Evolutionary conservation across 192 early-diverging fungal genomes (phyloP), one percentile per base, ranked within the genome.

Genomic region (Kickxella alabastrina): DNA sequence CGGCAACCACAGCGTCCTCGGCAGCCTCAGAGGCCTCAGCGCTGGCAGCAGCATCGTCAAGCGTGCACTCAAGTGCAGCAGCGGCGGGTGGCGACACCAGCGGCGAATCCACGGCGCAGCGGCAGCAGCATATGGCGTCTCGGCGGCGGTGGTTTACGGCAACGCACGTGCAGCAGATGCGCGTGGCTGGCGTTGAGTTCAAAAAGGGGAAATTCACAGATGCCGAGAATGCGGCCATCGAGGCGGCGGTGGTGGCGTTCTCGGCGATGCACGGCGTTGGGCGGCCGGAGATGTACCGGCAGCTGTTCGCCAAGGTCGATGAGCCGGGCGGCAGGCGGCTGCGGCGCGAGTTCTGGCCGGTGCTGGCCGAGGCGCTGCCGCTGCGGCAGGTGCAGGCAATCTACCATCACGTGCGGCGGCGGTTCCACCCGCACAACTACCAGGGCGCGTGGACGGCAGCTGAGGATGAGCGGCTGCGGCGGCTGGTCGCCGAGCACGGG

Each of bases 141-240:
- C 32, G 47, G 13, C 60, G 68, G 26, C 57, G 69, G 32, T 73
- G 69, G 69, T 44, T 61, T 25, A 73, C 69, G 35, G 54, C 65
- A 39, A 45, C 46, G 50, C 62, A 65, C 43, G n/a, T 73, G 44
- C 39, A 40, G 62, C 57, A 44, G 54, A 49, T 73, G 52, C 62
- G 62, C 58, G 35, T 48, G 24, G 56, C 60, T 32, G 69, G 69
- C 15, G 57, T 73, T 43, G 62, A 61, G 46, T 73, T 73, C 35
- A 54, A 43, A 13, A 73, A 73, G 62, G 69, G 69, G 48, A 73
- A 73, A 50, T 73, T 73, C 19, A 73, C 69, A n/a, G 58, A 32
- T 4, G 56, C 40, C 26, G 69, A 73, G 42, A 73, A 61, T 50
- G 44, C 54, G 26, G 54, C 39, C 1, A 73, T 73, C 25, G 69